phyloP scores from a whole-genome alignment of 306 rosid genomes.

The Quillaja saponaria region DNA sequence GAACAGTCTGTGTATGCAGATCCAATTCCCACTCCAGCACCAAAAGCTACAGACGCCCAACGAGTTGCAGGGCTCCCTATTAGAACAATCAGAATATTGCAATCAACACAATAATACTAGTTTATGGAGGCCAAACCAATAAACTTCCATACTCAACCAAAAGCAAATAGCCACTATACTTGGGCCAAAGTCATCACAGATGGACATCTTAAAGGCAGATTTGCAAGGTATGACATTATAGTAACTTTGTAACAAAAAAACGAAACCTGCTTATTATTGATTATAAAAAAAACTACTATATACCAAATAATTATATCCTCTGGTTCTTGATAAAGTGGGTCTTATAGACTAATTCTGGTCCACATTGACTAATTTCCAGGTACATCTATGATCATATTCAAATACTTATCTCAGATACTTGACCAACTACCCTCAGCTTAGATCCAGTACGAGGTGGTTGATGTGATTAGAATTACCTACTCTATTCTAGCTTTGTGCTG shows the following conservation, averaged over 20 bases:
- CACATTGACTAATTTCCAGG: not conserved
- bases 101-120: constrained; percentile 17
- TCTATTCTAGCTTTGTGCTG: not conserved
- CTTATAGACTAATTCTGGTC: constrained; percentile 3
- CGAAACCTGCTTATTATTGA: not conserved
- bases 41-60: constrained; percentile 88
- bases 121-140: constrained; percentile 12
- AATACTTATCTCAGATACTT: not conserved
- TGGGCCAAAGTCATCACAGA: not conserved
- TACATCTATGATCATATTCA: not conserved
- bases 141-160: not conserved
- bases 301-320: too few species aligned
- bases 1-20: constrained; percentile 80
- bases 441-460: not conserved
- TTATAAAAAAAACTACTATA: constrained; percentile 1
- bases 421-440: not conserved
- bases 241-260: constrained; percentile 10
- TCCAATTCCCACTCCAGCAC: constrained; percentile 87
- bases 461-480: not conserved
- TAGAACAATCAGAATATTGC: constrained; percentile 19
- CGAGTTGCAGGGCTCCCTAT: constrained; percentile 86
- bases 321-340: not conserved
- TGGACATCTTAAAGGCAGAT: not conserved
- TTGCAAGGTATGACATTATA: not conserved
- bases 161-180: not conserved